Base-by-base conservation (phyloP, 805 yeast genomes). In the Metschnikowia lunata region DNA sequence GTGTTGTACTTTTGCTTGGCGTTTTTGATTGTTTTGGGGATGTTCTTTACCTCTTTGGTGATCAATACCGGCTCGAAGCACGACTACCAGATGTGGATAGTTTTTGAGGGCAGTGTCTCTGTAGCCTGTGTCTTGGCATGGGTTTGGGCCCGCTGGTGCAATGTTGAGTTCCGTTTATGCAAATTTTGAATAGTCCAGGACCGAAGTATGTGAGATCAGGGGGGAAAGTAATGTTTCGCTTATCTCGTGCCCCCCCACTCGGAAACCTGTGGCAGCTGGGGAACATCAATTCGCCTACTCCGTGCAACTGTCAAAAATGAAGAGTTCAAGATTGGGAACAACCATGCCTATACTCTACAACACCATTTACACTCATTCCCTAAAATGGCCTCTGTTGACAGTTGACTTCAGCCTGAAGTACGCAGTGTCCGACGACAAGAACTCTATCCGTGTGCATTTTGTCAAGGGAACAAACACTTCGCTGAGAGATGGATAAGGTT, bases 341-440 rank as follows among this genome's bases (percentile, higher is more conserved):
- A 78, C 91, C 1, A 82, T 85, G 11, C 95, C 95, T 3, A 69
- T 85, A 51, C 68, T 88, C 47, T 88, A 88, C 62, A 86, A 83
- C 53, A 76, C 83, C 49, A 69, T 88, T 37, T 82, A 85, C 49
- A 83, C 93, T 4, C 76, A 76, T 38, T 80, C 84, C 8, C 66
- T 82, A 26, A 75, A 79, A 41, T 82, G 82, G 78, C 95, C 95
- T 1, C 79, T 88, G 12, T 64, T 86, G 47, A 71, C 89, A 0
- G 75, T 85, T 13, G 79, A 82, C 51, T 85, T 88, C 80, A 66
- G 85, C 30, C 84, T 85, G 1, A 76, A 57, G 26, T 68, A 63
- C 51, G 49, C 56, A 7, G 57, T 55, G 13, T 58, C 66, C 4
- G 62, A 59, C 10, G 59, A 54, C 44, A 51, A 59, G 37, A 45